phyloP scores from a whole-genome alignment of 768 basidiomycete genomes.

The Floccularia luteovirens region DNA sequence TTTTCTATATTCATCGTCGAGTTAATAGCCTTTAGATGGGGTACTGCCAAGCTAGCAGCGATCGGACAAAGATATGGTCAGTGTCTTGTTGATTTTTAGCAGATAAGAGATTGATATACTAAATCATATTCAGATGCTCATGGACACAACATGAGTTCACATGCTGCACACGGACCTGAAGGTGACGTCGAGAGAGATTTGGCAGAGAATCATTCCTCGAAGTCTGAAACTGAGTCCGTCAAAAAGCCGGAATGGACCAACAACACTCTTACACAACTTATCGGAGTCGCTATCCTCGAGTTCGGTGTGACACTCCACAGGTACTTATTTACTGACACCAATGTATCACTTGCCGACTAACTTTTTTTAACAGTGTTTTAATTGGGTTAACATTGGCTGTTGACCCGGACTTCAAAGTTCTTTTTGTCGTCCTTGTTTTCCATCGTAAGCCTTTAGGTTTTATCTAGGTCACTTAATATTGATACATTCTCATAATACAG shows the following conservation, averaged over 20 bases:
- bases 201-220: constrained; percentile 9
- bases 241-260: constrained; percentile 22
- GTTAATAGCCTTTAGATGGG: constrained; percentile 81
- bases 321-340: constrained; percentile 17
- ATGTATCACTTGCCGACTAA: constrained; percentile 2
- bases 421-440: constrained; percentile 86
- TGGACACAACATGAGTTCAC: constrained; percentile 51
- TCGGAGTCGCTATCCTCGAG: constrained; percentile 89
- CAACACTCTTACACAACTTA: constrained; percentile 55
- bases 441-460: constrained; percentile 59
- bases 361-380: constrained; percentile 44
- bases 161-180: constrained; percentile 70
- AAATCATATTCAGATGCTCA: constrained; percentile 44
- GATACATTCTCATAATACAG: constrained; percentile 24
- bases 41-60: constrained; percentile 59
- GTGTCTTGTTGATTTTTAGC: constrained; percentile 9
- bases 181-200: constrained; percentile 8
- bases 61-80: constrained; percentile 59
- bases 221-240: constrained; percentile 24
- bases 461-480: neutral
- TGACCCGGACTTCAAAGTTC: constrained; percentile 66
- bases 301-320: constrained; percentile 90
- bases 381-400: constrained; percentile 91
- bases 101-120: neutral
- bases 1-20: constrained; percentile 83